Percentiles rank a stretch among this genome's conserved stretches.
phyloP scores from a whole-genome alignment of 208 protist genomes.

The Lotmaria passim region DNA sequence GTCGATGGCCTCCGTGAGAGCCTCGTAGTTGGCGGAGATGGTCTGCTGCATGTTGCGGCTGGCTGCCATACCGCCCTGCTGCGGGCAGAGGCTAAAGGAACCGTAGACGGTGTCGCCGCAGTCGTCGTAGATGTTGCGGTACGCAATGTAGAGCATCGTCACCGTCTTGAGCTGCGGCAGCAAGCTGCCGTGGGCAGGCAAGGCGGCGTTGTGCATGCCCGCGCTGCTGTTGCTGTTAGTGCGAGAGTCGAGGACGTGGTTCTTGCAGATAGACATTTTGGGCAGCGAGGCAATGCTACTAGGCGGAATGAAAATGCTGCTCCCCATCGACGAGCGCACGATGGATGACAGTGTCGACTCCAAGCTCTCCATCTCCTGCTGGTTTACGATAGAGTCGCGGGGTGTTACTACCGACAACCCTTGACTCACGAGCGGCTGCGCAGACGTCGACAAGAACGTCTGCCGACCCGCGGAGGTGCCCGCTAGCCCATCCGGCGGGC shows the following conservation, averaged over 20 bases:
- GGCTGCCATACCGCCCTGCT: constrained; percentile 14
- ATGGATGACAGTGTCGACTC: constrained; percentile 43
- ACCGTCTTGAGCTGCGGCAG: constrained; percentile 65
- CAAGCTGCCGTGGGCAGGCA: constrained; percentile 10
- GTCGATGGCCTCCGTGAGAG: constrained; percentile 57
- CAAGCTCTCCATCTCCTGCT: constrained; percentile 6
- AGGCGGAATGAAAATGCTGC: constrained; percentile 32
- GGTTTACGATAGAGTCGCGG: not conserved
- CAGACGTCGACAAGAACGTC: not conserved
- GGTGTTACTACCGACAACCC: not conserved
- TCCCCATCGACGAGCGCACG: constrained; percentile 39
- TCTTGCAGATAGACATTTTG: constrained; percentile 19
- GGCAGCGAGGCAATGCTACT: constrained; percentile 7
- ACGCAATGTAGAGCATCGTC: constrained; percentile 76
- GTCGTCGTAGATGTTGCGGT: constrained; percentile 49
- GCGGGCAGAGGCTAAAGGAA: not conserved
- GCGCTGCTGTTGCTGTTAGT: constrained; percentile 8
- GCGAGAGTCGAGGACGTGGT: constrained; percentile 3
- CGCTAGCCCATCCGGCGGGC: not conserved
- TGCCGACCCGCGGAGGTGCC: not conserved
- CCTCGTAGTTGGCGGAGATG: constrained; percentile 44
- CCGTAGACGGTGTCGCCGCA: not conserved
- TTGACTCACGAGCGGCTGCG: not conserved
- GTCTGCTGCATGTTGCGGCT: constrained; percentile 37
- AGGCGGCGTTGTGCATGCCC: not conserved